These are phyloP conservation scores for Cladophialophora immunda DNA, from an alignment of 2,329 filamentous ascomycete species.

Conservation along the genomic window DNA sequence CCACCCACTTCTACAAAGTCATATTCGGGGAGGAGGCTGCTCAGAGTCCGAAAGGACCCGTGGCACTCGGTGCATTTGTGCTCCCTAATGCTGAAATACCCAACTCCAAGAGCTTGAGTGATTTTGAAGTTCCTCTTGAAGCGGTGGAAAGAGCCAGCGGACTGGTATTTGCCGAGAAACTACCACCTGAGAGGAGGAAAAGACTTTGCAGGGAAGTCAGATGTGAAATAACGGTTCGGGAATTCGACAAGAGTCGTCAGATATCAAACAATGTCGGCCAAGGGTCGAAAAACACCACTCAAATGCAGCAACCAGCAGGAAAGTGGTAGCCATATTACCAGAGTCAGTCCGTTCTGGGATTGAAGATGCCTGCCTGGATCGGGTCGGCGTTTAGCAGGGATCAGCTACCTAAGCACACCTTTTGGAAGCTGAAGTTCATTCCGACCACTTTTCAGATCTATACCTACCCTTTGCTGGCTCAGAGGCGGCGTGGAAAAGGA, in stretches of 20 bases:
- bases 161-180: constrained; percentile 84
- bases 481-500: background rate
- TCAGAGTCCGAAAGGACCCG: constrained; percentile 67
- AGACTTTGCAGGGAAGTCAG: constrained; percentile 85
- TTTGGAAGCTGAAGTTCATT: background rate
- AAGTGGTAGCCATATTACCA: constrained; percentile 15
- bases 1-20: constrained; percentile 99
- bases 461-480: background rate
- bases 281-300: constrained; percentile 1
- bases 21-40: constrained; percentile 91
- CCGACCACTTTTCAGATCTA: background rate
- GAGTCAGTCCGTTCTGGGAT: background rate
- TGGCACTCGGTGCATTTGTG: constrained; percentile 92
- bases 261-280: constrained; percentile 41
- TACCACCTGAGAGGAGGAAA: constrained; percentile 77
- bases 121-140: constrained; percentile 96
- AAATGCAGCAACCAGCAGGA: constrained; percentile 16
- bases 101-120: constrained; percentile 84
- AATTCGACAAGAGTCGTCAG: constrained; percentile 72
- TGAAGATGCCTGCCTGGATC: background rate
- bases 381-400: background rate
- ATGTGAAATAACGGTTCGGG: constrained; percentile 83
- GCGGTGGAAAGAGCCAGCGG: constrained; percentile 91
- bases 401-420: background rate
- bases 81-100: constrained; percentile 89